A percentile compares a stretch with the other conserved stretches of the same genome.
Conservation (phyloP, 2,329 filamentous ascomycete species). For the Neospermospora avenae region DNA sequence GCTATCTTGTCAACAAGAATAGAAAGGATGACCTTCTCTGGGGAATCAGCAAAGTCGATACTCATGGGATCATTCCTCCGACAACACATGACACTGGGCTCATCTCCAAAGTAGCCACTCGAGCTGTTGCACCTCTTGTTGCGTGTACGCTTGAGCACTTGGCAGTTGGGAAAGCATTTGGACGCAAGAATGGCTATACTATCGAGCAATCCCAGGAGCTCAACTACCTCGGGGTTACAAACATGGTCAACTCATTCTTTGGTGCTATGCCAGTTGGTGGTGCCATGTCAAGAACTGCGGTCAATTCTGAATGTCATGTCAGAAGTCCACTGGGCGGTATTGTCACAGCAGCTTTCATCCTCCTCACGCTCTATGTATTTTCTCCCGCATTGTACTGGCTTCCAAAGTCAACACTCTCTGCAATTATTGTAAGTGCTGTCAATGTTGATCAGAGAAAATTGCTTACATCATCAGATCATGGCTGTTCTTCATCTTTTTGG, state of each 20-base stretch:
- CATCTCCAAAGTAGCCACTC: constrained; percentile 50
- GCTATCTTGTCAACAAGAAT: constrained; percentile 57
- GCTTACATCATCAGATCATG: constrained; percentile 43
- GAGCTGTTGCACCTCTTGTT: constrained; percentile 45
- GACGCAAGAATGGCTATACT: constrained; percentile 57
- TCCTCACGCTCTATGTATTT: constrained; percentile 60
- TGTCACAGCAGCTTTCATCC: constrained; percentile 58
- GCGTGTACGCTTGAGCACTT: constrained; percentile 52
- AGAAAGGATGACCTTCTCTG: constrained; percentile 43
- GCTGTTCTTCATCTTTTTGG: constrained; percentile 61
- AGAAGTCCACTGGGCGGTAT: constrained; percentile 58
- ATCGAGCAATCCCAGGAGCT: constrained; percentile 65
- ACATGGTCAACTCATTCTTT: constrained; percentile 64
- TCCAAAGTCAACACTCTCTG: constrained; percentile 60
- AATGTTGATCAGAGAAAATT: not conserved
- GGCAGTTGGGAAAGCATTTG: constrained; percentile 62
- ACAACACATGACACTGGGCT: constrained; percentile 45
- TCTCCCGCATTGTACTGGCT: constrained; percentile 63
- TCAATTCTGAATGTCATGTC: constrained; percentile 63
- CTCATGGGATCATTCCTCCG: constrained; percentile 51
- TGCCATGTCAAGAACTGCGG: constrained; percentile 64
- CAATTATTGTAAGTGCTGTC: constrained; percentile 48
- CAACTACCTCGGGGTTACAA: constrained; percentile 58
- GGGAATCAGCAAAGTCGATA: constrained; percentile 54
- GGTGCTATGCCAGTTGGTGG: constrained; percentile 61